Evolutionary conservation across 179 eudicot genomes (phyloP), one percentile per base, ranked within the genome.

Genomic region (Beta corolliflora): DNA sequence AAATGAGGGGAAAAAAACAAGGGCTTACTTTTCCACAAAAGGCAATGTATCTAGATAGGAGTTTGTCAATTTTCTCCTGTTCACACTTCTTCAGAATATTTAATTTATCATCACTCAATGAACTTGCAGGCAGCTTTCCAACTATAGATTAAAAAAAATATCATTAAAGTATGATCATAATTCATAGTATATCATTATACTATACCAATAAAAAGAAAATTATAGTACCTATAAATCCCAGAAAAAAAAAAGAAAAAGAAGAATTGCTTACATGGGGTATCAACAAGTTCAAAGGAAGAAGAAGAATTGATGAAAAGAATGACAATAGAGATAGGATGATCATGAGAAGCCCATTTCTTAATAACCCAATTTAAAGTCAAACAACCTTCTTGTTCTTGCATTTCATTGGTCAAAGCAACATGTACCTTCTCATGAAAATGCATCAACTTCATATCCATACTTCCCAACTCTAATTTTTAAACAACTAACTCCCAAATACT

Each of bases 81-180:
- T 93, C 95, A 73, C 72, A 83, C 87, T 84, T 90, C 61, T 86
- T 90, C 29, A 88, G 48, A 75, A 50, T 58, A 77, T 87, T 79
- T 64, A 93, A 68, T 67, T 84, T 92, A 77, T 90, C 89, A n/a
- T 92, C 97, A 79, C 84, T 91, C 73, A 92, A 89, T 58, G 84
- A 82, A 80, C 88, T 90, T 78, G 89, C 91, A 46, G 92, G 98
- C 60, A 94, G 84, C 80, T 88, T 94, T 71, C 97, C 97, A 87
- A 92, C 97, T 94, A 78, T 54, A 66, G 0, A 19, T 44, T 5
- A 16, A 72, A 50, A 79, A 19, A 29, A 21, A 23, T 12, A 63
- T n/a, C 63, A 13, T 41, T 44, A 13, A 55, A 58, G 3, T 23
- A 67, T 60, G 14, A 70, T 31, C 80, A 58, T 21, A 58, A 11